Percentiles rank a stretch among this genome's conserved stretches.
phyloP scores from a whole-genome alignment of 805 yeast species.

The Lipomyces japonicus region DNA sequence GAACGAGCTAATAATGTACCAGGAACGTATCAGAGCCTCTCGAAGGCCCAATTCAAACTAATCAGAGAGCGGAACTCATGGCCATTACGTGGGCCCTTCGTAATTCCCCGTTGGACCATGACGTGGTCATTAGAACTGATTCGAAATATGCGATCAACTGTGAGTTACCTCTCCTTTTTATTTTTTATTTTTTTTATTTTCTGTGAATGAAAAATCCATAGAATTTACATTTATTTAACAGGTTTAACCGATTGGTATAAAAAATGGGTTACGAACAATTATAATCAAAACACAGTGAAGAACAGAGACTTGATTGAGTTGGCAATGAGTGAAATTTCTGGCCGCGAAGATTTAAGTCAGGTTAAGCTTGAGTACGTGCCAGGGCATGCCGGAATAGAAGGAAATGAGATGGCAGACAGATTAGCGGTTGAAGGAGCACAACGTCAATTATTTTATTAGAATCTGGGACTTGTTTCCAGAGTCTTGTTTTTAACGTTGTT shows the following conservation, averaged over 20 bases:
- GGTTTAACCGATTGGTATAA: constrained; percentile 52
- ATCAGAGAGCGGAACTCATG: constrained; percentile 73
- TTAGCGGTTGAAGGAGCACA: constrained; percentile 67
- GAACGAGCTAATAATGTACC: no score
- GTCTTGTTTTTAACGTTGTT: no score
- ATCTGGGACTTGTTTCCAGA: no score
- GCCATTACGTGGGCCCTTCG: constrained; percentile 61
- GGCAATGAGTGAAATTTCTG: constrained; percentile 39
- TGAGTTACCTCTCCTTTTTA: background rate
- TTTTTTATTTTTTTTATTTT: background rate
- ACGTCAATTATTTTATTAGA: no score
- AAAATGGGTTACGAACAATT: constrained; percentile 57
- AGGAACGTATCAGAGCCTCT: constrained; percentile 57
- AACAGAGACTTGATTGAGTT: constrained; percentile 51
- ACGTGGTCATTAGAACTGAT: constrained; percentile 55
- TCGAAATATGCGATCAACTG: constrained; percentile 62
- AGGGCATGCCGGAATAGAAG: constrained; percentile 67
- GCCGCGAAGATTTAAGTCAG: constrained; percentile 36
- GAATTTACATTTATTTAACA: background rate
- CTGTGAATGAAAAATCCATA: background rate
- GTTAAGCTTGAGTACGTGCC: constrained; percentile 57
- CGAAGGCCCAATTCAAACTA: constrained; percentile 53
- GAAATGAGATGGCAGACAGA: constrained; percentile 74
- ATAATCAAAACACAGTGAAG: constrained; percentile 48
- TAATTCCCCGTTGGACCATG: constrained; percentile 39